These are phyloP conservation scores for Ramularia collo-cygni DNA, from an alignment of 2,329 filamentous ascomycete species.

Conservation along the genomic window DNA sequence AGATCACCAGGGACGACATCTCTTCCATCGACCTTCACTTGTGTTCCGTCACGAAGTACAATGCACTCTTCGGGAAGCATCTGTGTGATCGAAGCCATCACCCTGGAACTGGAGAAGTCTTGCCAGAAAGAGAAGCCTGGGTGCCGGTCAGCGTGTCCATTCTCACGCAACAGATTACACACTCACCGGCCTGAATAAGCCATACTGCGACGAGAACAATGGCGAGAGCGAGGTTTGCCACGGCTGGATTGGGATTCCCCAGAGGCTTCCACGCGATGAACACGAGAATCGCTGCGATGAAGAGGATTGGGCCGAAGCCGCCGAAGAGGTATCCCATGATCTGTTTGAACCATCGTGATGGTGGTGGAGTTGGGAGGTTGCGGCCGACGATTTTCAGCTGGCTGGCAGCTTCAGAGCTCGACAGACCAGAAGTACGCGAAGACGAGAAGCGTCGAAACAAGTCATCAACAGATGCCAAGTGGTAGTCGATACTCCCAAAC, in stretches of 20 bases:
- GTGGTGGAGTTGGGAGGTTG: conserved; percentile 61
- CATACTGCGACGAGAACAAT: conserved; percentile 68
- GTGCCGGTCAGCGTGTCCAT: no score
- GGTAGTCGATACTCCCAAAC: conserved; percentile 56
- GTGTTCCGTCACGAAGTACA: conserved; percentile 53
- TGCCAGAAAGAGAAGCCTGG: conserved; percentile 50
- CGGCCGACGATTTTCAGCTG: conserved; percentile 55
- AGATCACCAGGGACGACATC: conserved; percentile 69
- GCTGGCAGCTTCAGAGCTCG: conserved; percentile 49
- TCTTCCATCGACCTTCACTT: conserved; percentile 28
- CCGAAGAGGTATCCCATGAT: conserved; percentile 67
- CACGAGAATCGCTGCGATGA: conserved; percentile 62
- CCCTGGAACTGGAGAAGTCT: conserved; percentile 68
- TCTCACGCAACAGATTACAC: no score
- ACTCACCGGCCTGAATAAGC: conserved; percentile 40
- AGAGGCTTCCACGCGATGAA: conserved; percentile 73
- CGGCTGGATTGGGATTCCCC: conserved; percentile 47
- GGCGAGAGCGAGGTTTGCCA: conserved; percentile 64
- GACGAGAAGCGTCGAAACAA: conserved; percentile 54
- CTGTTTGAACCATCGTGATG: conserved; percentile 52
- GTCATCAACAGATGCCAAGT: conserved; percentile 52
- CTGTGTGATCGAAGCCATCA: conserved; percentile 72
- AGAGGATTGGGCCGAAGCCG: conserved; percentile 66
- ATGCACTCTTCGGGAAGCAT: conserved; percentile 72
- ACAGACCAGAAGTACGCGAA: conserved; percentile 53